Base-by-base conservation (phyloP, 2,329 filamentous ascomycete species). In the Talaromyces sp. region DNA sequence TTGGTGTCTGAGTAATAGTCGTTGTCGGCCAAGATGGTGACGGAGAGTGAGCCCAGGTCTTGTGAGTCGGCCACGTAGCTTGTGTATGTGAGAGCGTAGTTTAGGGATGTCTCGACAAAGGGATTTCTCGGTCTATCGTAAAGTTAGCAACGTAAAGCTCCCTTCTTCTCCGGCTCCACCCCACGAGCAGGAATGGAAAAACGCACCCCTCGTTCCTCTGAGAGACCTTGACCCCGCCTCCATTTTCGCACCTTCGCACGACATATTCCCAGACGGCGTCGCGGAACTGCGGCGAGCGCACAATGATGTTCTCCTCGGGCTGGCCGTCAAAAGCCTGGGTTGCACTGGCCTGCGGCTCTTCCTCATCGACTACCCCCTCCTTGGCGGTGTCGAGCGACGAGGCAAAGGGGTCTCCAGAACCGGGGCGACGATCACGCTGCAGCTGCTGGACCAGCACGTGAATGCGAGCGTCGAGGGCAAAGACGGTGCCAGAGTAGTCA, bases 21-120 rank as follows among this genome's bases (percentile, higher is more conserved):
- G 72, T 95, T 93, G 78, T 97, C 92, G 63, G 95, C 94, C 40
- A 98, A 85, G 73, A 99, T 94, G 64, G 90, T 92, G 74, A 98
- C 85, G 14, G 86, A 86, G 33, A 89, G 79, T 4, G 92, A 86
- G 14, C 83, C 83, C 70, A 95, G 75, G 56, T 87, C 71, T 78
- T 83, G 72, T 5, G 76, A 78, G 73, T 73, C 82, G 75, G 78
- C 66, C 67, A 79, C 67, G 76, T 78, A 72, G 75, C 77, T 71
- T 76, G 82, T 74, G 91, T 96, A 97, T 60, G 89, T 95, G 68
- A 98, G 84, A 60, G 86, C 90, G 79, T 96, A 98, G 76, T 84
- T 87, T 62, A 99, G 83, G 1, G 95, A 90, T 10, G 92, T 96
- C 79, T 98, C 92, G 65, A 99, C 90, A 75, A 99, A 99, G 14